phyloP scores from a whole-genome alignment of 2,329 filamentous ascomycete genomes.

The Endocalyx cinctus region DNA sequence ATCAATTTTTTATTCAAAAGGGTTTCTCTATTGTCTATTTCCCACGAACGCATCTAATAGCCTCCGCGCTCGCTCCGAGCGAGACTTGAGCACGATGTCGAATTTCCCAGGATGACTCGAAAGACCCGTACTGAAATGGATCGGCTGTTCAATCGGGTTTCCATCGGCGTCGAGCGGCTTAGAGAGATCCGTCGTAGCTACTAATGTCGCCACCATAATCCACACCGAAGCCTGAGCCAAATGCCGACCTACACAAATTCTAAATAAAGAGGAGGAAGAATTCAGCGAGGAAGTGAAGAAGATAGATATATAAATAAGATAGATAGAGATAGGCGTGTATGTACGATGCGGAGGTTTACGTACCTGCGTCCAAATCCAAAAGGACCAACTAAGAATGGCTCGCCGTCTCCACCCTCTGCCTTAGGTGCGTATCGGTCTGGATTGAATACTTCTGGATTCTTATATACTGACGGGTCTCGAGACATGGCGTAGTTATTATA shows the following conservation, averaged over 20 bases:
- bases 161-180: conserved; percentile 11
- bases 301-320: neutral
- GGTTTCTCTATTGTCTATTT: conserved; percentile 6
- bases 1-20: conserved; percentile 1
- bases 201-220: conserved; percentile 34
- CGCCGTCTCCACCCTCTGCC: conserved; percentile 19
- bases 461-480: conserved; percentile 35
- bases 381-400: neutral
- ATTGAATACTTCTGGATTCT: conserved; percentile 38
- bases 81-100: conserved; percentile 12
- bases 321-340: no score
- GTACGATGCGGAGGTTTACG: no score
- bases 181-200: conserved; percentile 24
- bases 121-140: conserved; percentile 13
- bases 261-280: conserved; percentile 30
- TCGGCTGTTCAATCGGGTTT: conserved; percentile 10
- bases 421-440: conserved; percentile 36
- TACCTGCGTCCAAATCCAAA: neutral
- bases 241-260: conserved; percentile 41
- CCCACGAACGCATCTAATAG: conserved; percentile 9
- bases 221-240: conserved; percentile 43
- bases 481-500: conserved; percentile 43
- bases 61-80: conserved; percentile 10
- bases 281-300: conserved; percentile 41
- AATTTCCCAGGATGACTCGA: conserved; percentile 14